Percentiles rank a stretch among this genome's conserved stretches.
phyloP scores from a whole-genome alignment of 345 rosid species.

The Eutrema heterophyllum region DNA sequence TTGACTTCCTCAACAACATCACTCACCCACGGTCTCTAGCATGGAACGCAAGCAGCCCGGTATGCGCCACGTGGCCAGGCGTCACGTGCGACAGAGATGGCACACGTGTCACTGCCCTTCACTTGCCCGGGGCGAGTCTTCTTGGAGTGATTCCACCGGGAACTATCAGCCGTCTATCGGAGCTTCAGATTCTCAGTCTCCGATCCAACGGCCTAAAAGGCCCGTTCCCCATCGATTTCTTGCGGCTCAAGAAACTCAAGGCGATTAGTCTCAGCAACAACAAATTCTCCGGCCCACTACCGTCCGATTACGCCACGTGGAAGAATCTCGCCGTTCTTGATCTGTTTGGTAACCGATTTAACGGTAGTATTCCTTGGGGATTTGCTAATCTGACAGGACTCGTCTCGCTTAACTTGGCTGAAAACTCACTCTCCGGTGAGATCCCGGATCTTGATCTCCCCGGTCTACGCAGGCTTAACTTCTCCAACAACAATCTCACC shows the following conservation, averaged over 20 bases:
- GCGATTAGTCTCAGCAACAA: constrained; percentile 58
- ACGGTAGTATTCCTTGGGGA: constrained; percentile 62
- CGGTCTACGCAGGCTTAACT: constrained; percentile 47
- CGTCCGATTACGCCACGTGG: constrained; percentile 67
- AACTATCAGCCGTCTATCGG: constrained; percentile 75
- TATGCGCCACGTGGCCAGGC: constrained; percentile 72
- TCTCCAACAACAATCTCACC: constrained; percentile 64
- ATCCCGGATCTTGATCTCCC: constrained; percentile 57
- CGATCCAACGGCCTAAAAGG: constrained; percentile 71
- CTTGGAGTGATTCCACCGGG: constrained; percentile 50
- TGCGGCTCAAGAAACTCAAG: constrained; percentile 54
- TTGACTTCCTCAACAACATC: constrained; percentile 53
- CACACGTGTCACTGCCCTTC: constrained; percentile 56
- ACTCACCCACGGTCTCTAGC: constrained; percentile 48
- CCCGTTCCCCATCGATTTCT: constrained; percentile 60
- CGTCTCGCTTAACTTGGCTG: constrained; percentile 47
- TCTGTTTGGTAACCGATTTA: constrained; percentile 57
- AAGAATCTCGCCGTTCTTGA: constrained; percentile 53
- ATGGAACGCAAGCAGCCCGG: constrained; percentile 50
- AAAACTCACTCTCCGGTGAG: constrained; percentile 68
- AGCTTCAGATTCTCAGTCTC: constrained; percentile 63
- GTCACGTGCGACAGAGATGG: constrained; percentile 57
- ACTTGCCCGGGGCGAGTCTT: constrained; percentile 67
- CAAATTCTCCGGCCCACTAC: constrained; percentile 58
- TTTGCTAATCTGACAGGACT: constrained; percentile 52